Evolutionary conservation across 257 asterid genomes (phyloP).

Genomic region (Solanum neorickii): DNA sequence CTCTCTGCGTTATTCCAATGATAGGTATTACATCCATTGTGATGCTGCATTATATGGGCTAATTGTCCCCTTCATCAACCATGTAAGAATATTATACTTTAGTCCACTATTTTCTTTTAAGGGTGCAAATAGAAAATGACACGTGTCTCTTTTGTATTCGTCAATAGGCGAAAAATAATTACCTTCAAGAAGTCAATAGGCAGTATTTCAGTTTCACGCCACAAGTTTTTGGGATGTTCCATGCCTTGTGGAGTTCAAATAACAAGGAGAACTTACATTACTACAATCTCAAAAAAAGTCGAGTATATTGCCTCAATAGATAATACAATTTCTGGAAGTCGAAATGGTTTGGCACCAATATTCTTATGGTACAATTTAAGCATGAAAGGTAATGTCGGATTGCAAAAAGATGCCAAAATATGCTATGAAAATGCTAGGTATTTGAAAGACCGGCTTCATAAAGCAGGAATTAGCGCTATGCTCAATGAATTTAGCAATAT

Average conservation of each 20-base stretch:
- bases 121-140: neutral
- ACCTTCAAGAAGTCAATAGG: neutral
- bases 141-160: neutral
- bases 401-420: neutral
- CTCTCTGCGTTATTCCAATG: neutral
- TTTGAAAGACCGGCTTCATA: neutral
- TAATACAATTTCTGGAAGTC: neutral
- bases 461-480: neutral
- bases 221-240: neutral
- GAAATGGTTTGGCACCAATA: neutral
- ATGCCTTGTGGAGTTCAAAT: neutral
- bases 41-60: neutral
- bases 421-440: neutral
- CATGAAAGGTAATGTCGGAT: neutral
- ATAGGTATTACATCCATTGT: neutral
- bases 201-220: neutral
- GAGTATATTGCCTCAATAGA: constrained; percentile 1
- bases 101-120: neutral
- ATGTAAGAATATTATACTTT: neutral
- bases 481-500: neutral
- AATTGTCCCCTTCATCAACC: neutral
- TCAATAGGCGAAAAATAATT: neutral
- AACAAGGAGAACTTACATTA: neutral
- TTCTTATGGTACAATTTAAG: neutral
- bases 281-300: neutral